Evolutionary conservation across 2,329 filamentous ascomycete species (phyloP).

Genomic region (Cladorrhinum sp.): DNA sequence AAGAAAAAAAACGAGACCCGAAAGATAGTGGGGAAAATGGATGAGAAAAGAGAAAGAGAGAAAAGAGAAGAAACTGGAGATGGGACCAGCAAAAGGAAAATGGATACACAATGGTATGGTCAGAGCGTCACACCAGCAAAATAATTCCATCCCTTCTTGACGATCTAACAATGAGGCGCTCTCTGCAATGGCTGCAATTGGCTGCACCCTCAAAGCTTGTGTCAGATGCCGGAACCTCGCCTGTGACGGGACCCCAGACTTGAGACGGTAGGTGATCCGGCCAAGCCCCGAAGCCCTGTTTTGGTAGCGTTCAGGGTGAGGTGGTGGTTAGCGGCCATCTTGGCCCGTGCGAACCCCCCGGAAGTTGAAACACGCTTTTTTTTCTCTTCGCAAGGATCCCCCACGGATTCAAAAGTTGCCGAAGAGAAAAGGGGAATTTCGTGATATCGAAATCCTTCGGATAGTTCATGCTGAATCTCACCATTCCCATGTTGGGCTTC

Average conservation of each 20-base stretch:
- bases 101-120: not conserved
- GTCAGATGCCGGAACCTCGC: conserved; percentile 12
- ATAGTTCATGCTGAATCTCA: not conserved
- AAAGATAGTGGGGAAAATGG: not conserved
- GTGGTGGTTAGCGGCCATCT: not conserved
- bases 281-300: conserved; percentile 1
- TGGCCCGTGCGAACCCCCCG: not conserved
- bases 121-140: not conserved
- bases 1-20: conserved; percentile 6
- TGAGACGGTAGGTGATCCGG: conserved; percentile 24
- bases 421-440: conserved; percentile 4
- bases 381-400: not conserved
- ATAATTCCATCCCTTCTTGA: not conserved
- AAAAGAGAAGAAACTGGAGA: not conserved
- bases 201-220: conserved; percentile 20
- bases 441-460: conserved; percentile 1
- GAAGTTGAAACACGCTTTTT: not conserved
- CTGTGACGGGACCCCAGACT: conserved; percentile 18
- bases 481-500: not conserved
- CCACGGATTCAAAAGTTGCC: conserved; percentile 3
- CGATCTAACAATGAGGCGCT: conserved; percentile 16
- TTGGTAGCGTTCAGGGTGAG: not conserved
- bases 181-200: conserved; percentile 22
- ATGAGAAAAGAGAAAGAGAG: too few species aligned
- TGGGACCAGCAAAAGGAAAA: not conserved